Conservation (phyloP, 768 basidiomycete genomes). For the Rubroboletus satanas region DNA sequence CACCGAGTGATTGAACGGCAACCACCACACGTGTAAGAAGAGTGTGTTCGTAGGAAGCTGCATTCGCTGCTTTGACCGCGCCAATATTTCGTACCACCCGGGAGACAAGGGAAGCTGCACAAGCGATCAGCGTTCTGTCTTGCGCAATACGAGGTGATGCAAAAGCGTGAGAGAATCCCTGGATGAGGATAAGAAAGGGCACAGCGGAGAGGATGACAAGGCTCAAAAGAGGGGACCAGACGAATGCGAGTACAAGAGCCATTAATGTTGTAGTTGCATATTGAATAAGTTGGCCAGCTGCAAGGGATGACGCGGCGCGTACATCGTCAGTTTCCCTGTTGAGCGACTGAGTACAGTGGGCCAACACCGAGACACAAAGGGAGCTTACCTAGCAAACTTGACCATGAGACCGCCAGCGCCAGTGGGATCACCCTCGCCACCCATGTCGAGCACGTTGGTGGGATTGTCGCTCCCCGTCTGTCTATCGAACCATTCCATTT, state of each 20-base stretch:
- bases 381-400: slow-evolving; percentile 72
- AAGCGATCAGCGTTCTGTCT: slow-evolving; percentile 65
- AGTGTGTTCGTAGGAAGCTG: slow-evolving; percentile 51
- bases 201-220: slow-evolving; percentile 90
- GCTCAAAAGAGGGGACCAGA: slow-evolving; percentile 76
- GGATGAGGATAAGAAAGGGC: slow-evolving; percentile 75
- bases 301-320: slow-evolving; percentile 76
- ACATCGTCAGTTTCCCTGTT: slow-evolving; percentile 92
- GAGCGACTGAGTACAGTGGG: slow-evolving; percentile 5
- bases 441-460: slow-evolving; percentile 32
- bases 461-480: slow-evolving; percentile 61
- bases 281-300: slow-evolving; percentile 74
- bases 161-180: slow-evolving; percentile 66
- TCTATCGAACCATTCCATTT: slow-evolving; percentile 90
- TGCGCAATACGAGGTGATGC: slow-evolving; percentile 61
- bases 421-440: slow-evolving; percentile 46
- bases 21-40: slow-evolving; percentile 42
- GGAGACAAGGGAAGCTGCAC: slow-evolving; percentile 77
- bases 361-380: background rate
- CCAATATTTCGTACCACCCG: slow-evolving; percentile 72
- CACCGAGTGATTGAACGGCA: slow-evolving; percentile 51
- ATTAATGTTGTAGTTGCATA: slow-evolving; percentile 76
- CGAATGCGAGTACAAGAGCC: slow-evolving; percentile 78
- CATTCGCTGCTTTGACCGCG: slow-evolving; percentile 94
- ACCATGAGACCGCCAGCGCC: slow-evolving; percentile 93